A percentile compares a stretch with the other conserved stretches of the same genome.
Evolutionary conservation across 352 stramenopile genomes (phyloP).

Genomic region (Globisporangium barbulae): DNA sequence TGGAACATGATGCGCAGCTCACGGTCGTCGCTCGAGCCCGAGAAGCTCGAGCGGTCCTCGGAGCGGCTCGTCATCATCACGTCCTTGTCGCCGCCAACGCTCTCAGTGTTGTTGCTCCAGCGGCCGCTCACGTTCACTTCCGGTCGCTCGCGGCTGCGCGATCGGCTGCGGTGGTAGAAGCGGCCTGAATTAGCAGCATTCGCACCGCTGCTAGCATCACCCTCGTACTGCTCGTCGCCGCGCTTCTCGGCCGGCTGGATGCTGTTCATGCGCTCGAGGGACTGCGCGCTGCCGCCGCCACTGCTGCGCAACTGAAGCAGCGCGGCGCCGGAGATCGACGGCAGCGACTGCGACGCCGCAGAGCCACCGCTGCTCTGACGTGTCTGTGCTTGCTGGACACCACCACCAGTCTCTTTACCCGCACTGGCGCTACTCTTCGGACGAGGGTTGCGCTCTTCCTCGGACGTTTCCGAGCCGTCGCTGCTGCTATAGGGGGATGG

Average conservation of each 20-base stretch:
- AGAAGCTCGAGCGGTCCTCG: slow-evolving; percentile 20
- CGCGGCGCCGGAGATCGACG: slow-evolving; percentile 42
- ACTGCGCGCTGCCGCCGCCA: slow-evolving; percentile 11
- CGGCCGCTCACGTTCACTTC: slow-evolving; percentile 1
- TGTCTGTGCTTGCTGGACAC: background rate
- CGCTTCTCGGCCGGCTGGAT: slow-evolving; percentile 13
- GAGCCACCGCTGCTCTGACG: slow-evolving; percentile 2
- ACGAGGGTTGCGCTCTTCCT: slow-evolving; percentile 11
- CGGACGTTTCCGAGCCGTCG: slow-evolving; percentile 20
- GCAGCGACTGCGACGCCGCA: slow-evolving; percentile 20
- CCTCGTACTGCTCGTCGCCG: slow-evolving; percentile 5
- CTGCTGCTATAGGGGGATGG: slow-evolving; percentile 10
- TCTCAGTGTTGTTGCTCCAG: slow-evolving; percentile 13
- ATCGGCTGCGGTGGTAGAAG: slow-evolving; percentile 25
- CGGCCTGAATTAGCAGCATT: background rate
- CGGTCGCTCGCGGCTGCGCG: slow-evolving; percentile 27
- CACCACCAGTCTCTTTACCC: background rate
- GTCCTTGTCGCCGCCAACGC: background rate
- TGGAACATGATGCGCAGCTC: slow-evolving; percentile 72
- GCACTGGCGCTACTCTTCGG: slow-evolving; percentile 4
- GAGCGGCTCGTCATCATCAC: slow-evolving; percentile 7
- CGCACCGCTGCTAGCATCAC: background rate
- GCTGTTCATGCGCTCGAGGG: slow-evolving; percentile 9
- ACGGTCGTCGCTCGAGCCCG: slow-evolving; percentile 31
- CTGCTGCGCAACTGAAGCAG: slow-evolving; percentile 30